Evolutionary conservation across 2,329 filamentous ascomycete species (phyloP).

Genomic region (Byssothecium circinans): DNA sequence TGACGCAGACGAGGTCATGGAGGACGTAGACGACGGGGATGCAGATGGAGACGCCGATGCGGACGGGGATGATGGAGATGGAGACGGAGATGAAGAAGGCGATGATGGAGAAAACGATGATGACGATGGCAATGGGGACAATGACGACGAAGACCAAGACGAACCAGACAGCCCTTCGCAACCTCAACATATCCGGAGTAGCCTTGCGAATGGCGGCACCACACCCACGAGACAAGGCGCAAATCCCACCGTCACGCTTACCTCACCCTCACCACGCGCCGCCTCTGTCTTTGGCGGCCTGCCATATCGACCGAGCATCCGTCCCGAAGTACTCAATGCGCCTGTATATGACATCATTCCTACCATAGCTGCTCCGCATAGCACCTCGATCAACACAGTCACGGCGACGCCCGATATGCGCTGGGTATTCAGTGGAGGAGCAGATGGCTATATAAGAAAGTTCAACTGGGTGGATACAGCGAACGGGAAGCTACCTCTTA

Average conservation of each 20-base stretch:
- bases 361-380: slow-evolving; percentile 89
- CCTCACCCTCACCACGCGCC: slow-evolving; percentile 50
- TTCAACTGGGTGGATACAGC: slow-evolving; percentile 95
- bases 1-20: slow-evolving; percentile 49
- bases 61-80: slow-evolving; percentile 43
- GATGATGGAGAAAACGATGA: slow-evolving; percentile 46
- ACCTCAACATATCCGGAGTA: slow-evolving; percentile 38
- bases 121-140: slow-evolving; percentile 44
- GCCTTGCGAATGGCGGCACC: slow-evolving; percentile 30
- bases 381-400: slow-evolving; percentile 92
- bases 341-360: slow-evolving; percentile 90
- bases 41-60: slow-evolving; percentile 47
- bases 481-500: slow-evolving; percentile 90
- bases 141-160: slow-evolving; percentile 49
- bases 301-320: slow-evolving; percentile 63
- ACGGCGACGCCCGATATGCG: slow-evolving; percentile 90
- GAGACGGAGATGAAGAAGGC: slow-evolving; percentile 39
- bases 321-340: slow-evolving; percentile 77
- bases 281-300: slow-evolving; percentile 34
- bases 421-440: slow-evolving; percentile 92
- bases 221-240: slow-evolving; percentile 29
- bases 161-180: slow-evolving; percentile 49
- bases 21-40: slow-evolving; percentile 47
- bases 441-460: slow-evolving; percentile 94
- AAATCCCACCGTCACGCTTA: slow-evolving; percentile 53